Base-by-base conservation (phyloP, 2,329 filamentous ascomycete species). In the Amylocarpus encephaloides region DNA sequence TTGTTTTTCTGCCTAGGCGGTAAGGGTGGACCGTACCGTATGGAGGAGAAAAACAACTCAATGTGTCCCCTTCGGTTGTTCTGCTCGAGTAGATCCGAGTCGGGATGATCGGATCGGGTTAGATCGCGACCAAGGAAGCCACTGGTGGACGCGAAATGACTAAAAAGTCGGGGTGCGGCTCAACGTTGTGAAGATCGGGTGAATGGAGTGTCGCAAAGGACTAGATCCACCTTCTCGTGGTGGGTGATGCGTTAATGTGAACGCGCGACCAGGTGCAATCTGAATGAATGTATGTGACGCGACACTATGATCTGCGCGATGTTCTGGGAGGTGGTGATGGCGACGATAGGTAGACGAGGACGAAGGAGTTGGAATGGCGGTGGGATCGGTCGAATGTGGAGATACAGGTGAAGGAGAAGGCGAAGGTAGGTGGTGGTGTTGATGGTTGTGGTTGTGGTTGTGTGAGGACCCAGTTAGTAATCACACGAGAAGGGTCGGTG, bases 31-130 rank as follows among this genome's bases (percentile, higher is more conserved):
- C 52, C 64, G 62, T 82, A 84, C 80, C 78, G 74, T 77, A 79
- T 78, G 79, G 72, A 80, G 86, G 89, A 95, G 90, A 95, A 87
- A 76, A 89, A 95, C 90, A 95, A 95, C 70, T 85, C 72, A 95
- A 95, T 95, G 90, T 90, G 86, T 95, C 90, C 87, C 89, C 88
- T 75, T 76, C 75, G 73, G 70, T 69, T 67, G 70, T 71, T 73
- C 71, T 69, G 62, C 63, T 61, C 62, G 62, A 46, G 53, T 43
- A 47, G 46, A 57, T 22, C 22, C 47, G 38, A 53, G 30, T 29
- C 42, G 26, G 58, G 56, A 55, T 4, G 15, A 36, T 51, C 36
- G 34, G 35, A 26, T 47, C 15, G 16, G n/a, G 35, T 32, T 47
- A 39, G 59, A 57, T 58, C 54, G 54, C 48, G 52, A 51, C 52